Evolutionary conservation across 345 rosid genomes (phyloP).

Genomic region (Abelmoschus esculentus): DNA sequence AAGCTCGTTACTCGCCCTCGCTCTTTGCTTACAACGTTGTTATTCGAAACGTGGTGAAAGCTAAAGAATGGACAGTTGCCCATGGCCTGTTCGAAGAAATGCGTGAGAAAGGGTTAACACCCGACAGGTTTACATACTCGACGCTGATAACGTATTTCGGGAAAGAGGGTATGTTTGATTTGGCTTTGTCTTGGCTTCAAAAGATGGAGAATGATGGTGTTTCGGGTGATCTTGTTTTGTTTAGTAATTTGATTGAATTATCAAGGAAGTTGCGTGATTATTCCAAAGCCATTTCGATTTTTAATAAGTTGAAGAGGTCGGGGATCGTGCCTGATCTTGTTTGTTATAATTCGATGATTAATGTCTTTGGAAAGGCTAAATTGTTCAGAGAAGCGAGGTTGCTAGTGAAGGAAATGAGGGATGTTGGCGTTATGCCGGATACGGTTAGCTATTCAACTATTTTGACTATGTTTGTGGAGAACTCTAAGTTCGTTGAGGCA

Average conservation of each 20-base stretch:
- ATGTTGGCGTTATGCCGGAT: slow-evolving; percentile 54
- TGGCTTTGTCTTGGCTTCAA: slow-evolving; percentile 75
- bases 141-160: slow-evolving; percentile 79
- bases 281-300: slow-evolving; percentile 79
- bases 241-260: slow-evolving; percentile 82
- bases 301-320: slow-evolving; percentile 59
- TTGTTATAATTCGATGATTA: slow-evolving; percentile 64
- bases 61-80: slow-evolving; percentile 71
- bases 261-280: slow-evolving; percentile 68
- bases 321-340: slow-evolving; percentile 82
- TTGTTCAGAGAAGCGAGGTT: slow-evolving; percentile 68
- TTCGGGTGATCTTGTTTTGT: slow-evolving; percentile 81
- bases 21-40: slow-evolving; percentile 87
- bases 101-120: slow-evolving; percentile 69
- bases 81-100: slow-evolving; percentile 95
- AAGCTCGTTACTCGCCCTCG: slow-evolving; percentile 65
- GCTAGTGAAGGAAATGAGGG: slow-evolving; percentile 67
- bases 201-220: slow-evolving; percentile 89
- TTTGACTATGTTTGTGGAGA: slow-evolving; percentile 71
- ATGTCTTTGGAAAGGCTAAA: slow-evolving; percentile 89
- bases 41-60: slow-evolving; percentile 54
- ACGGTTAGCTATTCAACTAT: slow-evolving; percentile 80
- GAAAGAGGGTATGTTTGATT: slow-evolving; percentile 83
- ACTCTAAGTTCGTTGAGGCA: slow-evolving; percentile 76
- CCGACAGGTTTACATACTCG: slow-evolving; percentile 83